Evolutionary conservation across 1,284 basidiomycete genomes (phyloP).

Genomic region (Pascua sp.): DNA sequence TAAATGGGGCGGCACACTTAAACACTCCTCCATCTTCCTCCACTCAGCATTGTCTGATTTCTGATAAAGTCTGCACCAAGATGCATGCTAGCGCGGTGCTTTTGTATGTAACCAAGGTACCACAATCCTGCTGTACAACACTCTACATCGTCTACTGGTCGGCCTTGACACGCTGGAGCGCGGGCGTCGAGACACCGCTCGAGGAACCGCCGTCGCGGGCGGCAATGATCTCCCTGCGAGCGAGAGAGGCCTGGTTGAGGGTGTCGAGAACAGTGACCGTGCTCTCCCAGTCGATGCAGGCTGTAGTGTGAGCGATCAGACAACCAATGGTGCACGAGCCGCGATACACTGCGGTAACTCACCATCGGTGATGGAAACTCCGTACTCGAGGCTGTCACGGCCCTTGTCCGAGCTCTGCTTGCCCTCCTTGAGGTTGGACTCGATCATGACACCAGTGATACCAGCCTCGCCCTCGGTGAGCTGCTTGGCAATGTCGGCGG

Average conservation of each 20-base stretch:
- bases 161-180: too few species aligned
- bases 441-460: slow-evolving; percentile 88
- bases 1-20: too few species aligned
- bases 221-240: slow-evolving; percentile 34
- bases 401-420: slow-evolving; percentile 63
- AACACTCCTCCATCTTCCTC: too few species aligned
- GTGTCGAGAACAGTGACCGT: slow-evolving; percentile 66
- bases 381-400: slow-evolving; percentile 67
- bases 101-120: too few species aligned
- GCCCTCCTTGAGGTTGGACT: slow-evolving; percentile 85
- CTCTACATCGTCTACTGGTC: too few species aligned
- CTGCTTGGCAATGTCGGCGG: slow-evolving; percentile 81
- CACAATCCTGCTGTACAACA: too few species aligned
- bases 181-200: too few species aligned
- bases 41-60: too few species aligned
- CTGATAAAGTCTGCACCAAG: too few species aligned
- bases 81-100: too few species aligned
- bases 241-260: slow-evolving; percentile 57
- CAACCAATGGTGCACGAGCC: neutral
- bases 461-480: slow-evolving; percentile 67
- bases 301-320: slow-evolving; percentile 15
- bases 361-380: slow-evolving; percentile 83
- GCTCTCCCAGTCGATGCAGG: slow-evolving; percentile 86
- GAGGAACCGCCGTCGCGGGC: slow-evolving; percentile 1
- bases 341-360: slow-evolving; percentile 4